phyloP scores from a whole-genome alignment of 441 rosid genomes.

The Isatis lusitanica region DNA sequence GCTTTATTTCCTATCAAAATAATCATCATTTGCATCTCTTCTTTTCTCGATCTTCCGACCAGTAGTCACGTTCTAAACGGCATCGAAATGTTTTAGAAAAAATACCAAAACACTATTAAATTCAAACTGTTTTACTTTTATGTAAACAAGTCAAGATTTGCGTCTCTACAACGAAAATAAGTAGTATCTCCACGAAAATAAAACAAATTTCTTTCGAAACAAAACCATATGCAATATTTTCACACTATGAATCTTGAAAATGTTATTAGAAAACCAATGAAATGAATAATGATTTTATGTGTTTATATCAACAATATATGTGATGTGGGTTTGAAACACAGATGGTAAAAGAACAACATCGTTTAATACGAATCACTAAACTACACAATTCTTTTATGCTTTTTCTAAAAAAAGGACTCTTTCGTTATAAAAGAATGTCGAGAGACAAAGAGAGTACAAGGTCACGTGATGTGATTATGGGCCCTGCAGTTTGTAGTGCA shows the following conservation, averaged over 20 bases:
- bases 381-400: neutral
- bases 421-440: neutral
- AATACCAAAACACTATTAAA: neutral
- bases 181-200: no score
- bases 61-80: neutral
- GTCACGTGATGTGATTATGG: slow-evolving; percentile 31
- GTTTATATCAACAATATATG: neutral
- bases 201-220: neutral
- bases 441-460: slow-evolving; percentile 29
- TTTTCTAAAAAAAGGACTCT: neutral
- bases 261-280: neutral
- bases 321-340: neutral
- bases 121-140: neutral
- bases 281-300: neutral
- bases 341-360: neutral
- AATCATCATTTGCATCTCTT: neutral
- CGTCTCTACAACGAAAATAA: neutral
- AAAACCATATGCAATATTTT: neutral
- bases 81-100: neutral
- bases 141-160: neutral
- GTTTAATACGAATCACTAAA: neutral
- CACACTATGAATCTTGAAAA: neutral
- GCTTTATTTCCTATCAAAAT: neutral
- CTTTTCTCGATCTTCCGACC: neutral
- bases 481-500: slow-evolving; percentile 29